Evolutionary conservation across 2,329 filamentous ascomycete genomes (phyloP), one percentile per base, ranked within the genome.

Genomic region (Microdochium bolleyi): DNA sequence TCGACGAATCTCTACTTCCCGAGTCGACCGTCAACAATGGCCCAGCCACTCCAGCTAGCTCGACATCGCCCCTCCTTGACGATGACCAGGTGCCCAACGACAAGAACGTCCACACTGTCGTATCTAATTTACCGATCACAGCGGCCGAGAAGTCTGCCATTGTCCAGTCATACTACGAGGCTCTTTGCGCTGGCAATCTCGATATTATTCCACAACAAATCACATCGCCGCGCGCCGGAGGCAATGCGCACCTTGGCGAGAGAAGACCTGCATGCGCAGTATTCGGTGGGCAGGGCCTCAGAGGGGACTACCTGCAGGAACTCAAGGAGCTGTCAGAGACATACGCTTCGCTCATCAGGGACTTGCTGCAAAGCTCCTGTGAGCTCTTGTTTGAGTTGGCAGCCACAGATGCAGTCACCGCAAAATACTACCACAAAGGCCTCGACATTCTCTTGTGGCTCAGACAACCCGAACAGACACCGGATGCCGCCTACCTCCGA

Each of bases 191-290:
- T 5, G n/a, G 7, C 14, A 16, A 16, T 8, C 13, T 38, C n/a
- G 34, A 38, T 4, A 16, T 38, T 16, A 19, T 19, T 38, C 13
- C 34, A 38, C 34, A 38, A 14, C 34, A 38, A 5, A 4, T 8
- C 16, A 4, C 14, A 8, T 3, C n/a, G 34, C 5, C n/a, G 11
- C 34, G 3, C 11, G 16, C n/a, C 13, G 34, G 7, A 4, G 34
- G n/a, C 34, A 19, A 38, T 5, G 14, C 7, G 34, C 34, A 8
- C 11, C 34, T 19, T 5, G 13, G n/a, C 34, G 34, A 38, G 13
- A 16, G 7, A 14, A 19, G 7, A 16, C n/a, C 34, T 3, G n/a
- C 34, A 16, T 89, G 88, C 69, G 83, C 82, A n/a, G 80, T 65
- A 24, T 65, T 65, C 48, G 62, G 62, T 5, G 63, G 63, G 7